A percentile compares a stretch with the other conserved stretches of the same genome.
phyloP scores from a whole-genome alignment of 768 basidiomycete species.

The Pulveroboletus frians region DNA sequence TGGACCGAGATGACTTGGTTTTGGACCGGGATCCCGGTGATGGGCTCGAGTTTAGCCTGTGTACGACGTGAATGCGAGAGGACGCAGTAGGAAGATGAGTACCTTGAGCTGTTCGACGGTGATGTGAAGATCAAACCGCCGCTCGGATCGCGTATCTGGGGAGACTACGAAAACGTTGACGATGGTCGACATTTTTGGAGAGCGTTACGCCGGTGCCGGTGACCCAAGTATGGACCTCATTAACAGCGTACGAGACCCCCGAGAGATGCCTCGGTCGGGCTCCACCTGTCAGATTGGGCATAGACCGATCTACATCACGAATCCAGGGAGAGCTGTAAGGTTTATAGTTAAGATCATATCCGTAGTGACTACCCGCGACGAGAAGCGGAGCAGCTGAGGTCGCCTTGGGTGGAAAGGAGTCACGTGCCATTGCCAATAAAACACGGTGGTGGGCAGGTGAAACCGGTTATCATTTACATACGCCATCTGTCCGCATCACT shows the following conservation, averaged over 20 bases:
- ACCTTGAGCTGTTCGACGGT: constrained; percentile 85
- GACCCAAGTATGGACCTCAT: too few species aligned
- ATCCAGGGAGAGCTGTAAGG: too few species aligned
- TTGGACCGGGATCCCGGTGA: constrained; percentile 82
- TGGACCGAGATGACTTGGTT: constrained; percentile 68
- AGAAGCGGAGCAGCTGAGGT: too few species aligned
- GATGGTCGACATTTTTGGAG: constrained; percentile 34
- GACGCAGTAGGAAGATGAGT: constrained; percentile 1
- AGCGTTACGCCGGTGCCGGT: too few species aligned
- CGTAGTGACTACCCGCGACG: too few species aligned
- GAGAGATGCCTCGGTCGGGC: background rate
- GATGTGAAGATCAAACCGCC: constrained; percentile 70
- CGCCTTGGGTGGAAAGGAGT: too few species aligned
- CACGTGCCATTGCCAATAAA: constrained; percentile 1
- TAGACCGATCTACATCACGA: too few species aligned
- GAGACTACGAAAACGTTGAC: constrained; percentile 78
- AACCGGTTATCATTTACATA: background rate
- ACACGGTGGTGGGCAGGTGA: background rate
- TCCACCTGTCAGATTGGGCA: background rate
- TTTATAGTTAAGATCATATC: too few species aligned
- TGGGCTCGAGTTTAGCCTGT: constrained; percentile 76
- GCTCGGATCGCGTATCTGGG: constrained; percentile 86
- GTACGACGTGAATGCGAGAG: background rate
- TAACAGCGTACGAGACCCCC: too few species aligned
- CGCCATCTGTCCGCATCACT: background rate